Evolutionary conservation across 1,284 basidiomycete species (phyloP).

Genomic region (Irpex lacteus): DNA sequence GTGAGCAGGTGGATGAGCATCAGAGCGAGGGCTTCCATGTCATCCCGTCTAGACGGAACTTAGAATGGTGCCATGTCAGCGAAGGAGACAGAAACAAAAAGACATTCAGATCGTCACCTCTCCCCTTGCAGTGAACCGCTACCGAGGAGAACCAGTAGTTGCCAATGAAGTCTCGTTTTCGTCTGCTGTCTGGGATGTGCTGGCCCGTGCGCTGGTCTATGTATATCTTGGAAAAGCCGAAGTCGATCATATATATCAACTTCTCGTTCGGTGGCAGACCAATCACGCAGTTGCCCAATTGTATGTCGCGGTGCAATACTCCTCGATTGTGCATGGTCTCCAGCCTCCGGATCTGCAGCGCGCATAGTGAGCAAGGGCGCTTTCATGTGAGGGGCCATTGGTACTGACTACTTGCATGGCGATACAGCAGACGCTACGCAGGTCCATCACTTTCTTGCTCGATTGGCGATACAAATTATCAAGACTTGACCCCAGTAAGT

Average conservation of each 20-base stretch:
- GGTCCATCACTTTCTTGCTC: conserved; percentile 57
- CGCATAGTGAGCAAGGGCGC: neutral
- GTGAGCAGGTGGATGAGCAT: conserved; percentile 78
- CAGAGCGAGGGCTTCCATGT: conserved; percentile 70
- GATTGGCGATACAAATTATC: conserved; percentile 57
- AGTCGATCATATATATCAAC: conserved; percentile 77
- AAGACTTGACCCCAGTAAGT: conserved; percentile 65
- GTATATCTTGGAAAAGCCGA: conserved; percentile 76
- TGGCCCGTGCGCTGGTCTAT: conserved; percentile 58
- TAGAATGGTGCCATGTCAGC: neutral
- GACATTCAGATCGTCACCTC: conserved; percentile 41
- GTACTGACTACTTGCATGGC: conserved; percentile 69
- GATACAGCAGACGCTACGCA: conserved; percentile 67
- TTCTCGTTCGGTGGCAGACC: conserved; percentile 56
- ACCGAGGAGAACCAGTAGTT: conserved; percentile 80
- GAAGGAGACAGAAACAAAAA: neutral
- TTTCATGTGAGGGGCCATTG: neutral
- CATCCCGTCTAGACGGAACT: conserved; percentile 75
- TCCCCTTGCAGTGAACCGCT: conserved; percentile 69
- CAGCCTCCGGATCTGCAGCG: conserved; percentile 56
- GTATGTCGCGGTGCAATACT: conserved; percentile 72
- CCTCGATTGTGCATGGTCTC: conserved; percentile 72
- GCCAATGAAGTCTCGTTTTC: conserved; percentile 70
- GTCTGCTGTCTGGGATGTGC: conserved; percentile 66
- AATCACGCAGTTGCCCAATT: conserved; percentile 70